Conservation (phyloP, 1,284 basidiomycete genomes). For the Kwoniella shivajii region DNA sequence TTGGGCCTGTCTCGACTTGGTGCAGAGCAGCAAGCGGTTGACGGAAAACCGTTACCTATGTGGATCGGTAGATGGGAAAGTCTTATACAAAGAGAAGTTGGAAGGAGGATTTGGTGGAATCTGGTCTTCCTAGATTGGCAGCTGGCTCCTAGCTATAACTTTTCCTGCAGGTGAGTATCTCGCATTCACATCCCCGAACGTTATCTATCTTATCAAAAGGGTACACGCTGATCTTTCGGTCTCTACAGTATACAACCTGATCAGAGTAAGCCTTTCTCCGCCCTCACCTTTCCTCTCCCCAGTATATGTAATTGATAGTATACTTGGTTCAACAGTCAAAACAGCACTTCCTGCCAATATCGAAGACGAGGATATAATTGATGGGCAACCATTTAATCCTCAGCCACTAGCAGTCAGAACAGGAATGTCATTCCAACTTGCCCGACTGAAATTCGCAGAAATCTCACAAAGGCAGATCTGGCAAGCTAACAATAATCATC, state of each 20-base stretch:
- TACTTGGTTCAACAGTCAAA: constrained; percentile 45
- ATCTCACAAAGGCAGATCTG: constrained; percentile 54
- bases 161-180: constrained; percentile 32
- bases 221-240: background rate
- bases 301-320: too few relatives aligned
- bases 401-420: constrained; percentile 51
- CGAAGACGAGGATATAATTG: constrained; percentile 54
- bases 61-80: constrained; percentile 56
- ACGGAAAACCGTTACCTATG: constrained; percentile 47
- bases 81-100: constrained; percentile 54
- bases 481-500: constrained; percentile 53
- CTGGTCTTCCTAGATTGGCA: constrained; percentile 55
- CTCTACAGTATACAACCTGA: constrained; percentile 51
- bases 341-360: constrained; percentile 54
- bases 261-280: constrained; percentile 47
- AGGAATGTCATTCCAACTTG: constrained; percentile 55
- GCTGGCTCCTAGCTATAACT: constrained; percentile 53
- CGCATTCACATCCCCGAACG: background rate
- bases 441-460: constrained; percentile 52
- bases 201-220: background rate
- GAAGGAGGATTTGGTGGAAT: constrained; percentile 55
- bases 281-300: too few relatives aligned
- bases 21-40: constrained; percentile 48
- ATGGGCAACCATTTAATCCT: constrained; percentile 49
- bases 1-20: constrained; percentile 55